phyloP scores from a whole-genome alignment of 1,284 basidiomycete species.

The Pascua guehoae region DNA sequence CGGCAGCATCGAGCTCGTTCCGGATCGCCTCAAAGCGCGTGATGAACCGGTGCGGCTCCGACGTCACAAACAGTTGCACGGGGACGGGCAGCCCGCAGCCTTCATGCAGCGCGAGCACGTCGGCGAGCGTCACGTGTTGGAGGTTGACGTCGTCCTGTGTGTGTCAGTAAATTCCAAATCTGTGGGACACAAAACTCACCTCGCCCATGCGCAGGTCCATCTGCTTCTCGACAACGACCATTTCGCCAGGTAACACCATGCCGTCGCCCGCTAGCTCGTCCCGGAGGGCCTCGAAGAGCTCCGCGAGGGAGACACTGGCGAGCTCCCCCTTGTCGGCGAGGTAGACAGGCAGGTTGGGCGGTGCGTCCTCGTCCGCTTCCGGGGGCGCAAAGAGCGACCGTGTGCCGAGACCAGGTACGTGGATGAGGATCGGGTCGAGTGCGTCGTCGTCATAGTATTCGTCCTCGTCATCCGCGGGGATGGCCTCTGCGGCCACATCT shows the following conservation, averaged over 20 bases:
- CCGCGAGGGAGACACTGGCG: slow-evolving; percentile 26
- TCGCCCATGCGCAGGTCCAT: slow-evolving; percentile 65
- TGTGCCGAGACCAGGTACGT: slow-evolving; percentile 25
- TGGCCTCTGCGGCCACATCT: neutral
- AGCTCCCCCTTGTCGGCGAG: slow-evolving; percentile 30
- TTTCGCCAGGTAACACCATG: slow-evolving; percentile 18
- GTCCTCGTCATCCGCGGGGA: neutral
- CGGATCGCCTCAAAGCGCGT: slow-evolving; percentile 41
- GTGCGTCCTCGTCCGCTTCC: slow-evolving; percentile 13
- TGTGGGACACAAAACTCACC: slow-evolving; percentile 50
- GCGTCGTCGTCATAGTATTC: slow-evolving; percentile 5
- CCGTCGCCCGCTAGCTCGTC: slow-evolving; percentile 26
- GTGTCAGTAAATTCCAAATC: neutral
- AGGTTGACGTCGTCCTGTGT: slow-evolving; percentile 40
- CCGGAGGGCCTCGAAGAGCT: slow-evolving; percentile 28
- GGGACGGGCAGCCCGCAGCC: slow-evolving; percentile 40
- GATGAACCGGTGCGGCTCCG: slow-evolving; percentile 37
- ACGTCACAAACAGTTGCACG: slow-evolving; percentile 34
- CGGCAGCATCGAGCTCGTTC: slow-evolving; percentile 53
- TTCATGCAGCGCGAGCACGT: slow-evolving; percentile 34
- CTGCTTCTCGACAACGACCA: slow-evolving; percentile 36
- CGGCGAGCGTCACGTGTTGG: slow-evolving; percentile 36
- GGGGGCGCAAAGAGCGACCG: slow-evolving; percentile 28
- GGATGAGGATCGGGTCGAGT: slow-evolving; percentile 22
- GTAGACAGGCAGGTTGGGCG: slow-evolving; percentile 22